These are phyloP conservation scores for Colletotrichum scovillei DNA, from an alignment of 2,329 filamentous ascomycete genomes.

Conservation along the genomic window DNA sequence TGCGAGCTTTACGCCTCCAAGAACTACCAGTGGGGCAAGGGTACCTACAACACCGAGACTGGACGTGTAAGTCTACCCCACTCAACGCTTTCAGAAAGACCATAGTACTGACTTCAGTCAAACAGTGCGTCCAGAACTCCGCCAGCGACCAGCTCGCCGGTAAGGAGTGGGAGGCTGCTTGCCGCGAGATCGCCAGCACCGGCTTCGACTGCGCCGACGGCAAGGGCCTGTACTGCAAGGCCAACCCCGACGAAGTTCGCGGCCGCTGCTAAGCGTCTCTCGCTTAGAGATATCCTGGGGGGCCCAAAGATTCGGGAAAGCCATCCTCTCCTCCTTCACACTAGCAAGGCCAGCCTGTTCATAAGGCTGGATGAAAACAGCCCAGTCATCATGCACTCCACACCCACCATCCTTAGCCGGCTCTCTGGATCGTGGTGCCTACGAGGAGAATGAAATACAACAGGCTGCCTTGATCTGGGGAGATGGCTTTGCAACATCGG, in stretches of 20 bases:
- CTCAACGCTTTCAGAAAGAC: too few relatives aligned
- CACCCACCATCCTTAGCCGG: constrained; percentile 18
- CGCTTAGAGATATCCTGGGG: background rate
- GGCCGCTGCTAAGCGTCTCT: constrained; percentile 33
- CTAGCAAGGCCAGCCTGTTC: background rate
- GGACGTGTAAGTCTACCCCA: constrained; percentile 28
- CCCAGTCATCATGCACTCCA: constrained; percentile 12
- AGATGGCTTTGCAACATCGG: constrained; percentile 8
- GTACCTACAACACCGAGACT: constrained; percentile 30
- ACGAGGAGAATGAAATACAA: background rate
- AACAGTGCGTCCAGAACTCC: constrained; percentile 30
- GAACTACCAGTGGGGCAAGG: constrained; percentile 32
- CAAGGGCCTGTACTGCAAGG: constrained; percentile 38
- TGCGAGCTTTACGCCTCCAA: constrained; percentile 35
- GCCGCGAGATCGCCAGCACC: constrained; percentile 32
- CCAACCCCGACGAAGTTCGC: constrained; percentile 19
- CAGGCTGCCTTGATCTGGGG: constrained; percentile 1
- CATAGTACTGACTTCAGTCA: background rate
- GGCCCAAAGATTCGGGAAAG: background rate
- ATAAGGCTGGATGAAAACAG: constrained; percentile 13
- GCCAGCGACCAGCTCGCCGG: constrained; percentile 33
- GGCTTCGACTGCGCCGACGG: constrained; percentile 39
- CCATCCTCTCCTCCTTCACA: background rate
- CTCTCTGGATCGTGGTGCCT: constrained; percentile 19
- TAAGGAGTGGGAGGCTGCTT: constrained; percentile 37